These are phyloP conservation scores for Tritrichomonas musculus DNA, from an alignment of 208 protist genomes.

Conservation along the genomic window DNA sequence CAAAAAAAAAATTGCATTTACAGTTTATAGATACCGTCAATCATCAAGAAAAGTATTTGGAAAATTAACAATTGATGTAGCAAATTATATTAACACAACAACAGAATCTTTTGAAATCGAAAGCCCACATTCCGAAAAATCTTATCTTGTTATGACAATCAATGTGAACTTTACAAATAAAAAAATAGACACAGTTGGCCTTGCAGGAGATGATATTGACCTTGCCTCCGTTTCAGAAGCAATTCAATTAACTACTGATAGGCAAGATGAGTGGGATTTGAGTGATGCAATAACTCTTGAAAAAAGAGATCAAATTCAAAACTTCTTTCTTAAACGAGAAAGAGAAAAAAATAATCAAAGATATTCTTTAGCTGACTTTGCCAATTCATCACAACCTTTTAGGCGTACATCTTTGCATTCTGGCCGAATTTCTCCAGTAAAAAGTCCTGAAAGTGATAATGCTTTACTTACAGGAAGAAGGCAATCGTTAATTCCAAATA, in stretches of 20 bases:
- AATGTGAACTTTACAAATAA: background rate
- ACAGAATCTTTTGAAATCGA: background rate
- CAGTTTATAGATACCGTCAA: background rate
- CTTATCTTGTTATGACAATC: background rate
- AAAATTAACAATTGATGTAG: background rate
- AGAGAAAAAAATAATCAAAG: background rate
- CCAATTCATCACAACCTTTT: no score
- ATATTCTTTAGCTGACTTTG: background rate
- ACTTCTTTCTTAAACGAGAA: background rate
- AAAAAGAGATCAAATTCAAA: background rate
- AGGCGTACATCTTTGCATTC: no score
- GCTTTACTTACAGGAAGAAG: no score
- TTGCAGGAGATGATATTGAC: background rate
- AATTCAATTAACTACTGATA: background rate
- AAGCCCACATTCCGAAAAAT: background rate
- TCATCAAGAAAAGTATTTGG: background rate
- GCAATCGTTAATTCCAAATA: no score
- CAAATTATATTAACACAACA: background rate
- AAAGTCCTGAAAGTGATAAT: no score
- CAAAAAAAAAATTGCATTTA: background rate
- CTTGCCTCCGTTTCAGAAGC: background rate
- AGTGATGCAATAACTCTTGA: background rate
- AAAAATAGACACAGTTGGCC: background rate
- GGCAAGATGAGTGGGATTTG: background rate
- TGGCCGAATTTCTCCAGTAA: no score